Percentiles rank a stretch among this genome's conserved stretches.
phyloP scores from a whole-genome alignment of 139 green algal genomes.

The Chlamydomonas sphaeroides region DNA sequence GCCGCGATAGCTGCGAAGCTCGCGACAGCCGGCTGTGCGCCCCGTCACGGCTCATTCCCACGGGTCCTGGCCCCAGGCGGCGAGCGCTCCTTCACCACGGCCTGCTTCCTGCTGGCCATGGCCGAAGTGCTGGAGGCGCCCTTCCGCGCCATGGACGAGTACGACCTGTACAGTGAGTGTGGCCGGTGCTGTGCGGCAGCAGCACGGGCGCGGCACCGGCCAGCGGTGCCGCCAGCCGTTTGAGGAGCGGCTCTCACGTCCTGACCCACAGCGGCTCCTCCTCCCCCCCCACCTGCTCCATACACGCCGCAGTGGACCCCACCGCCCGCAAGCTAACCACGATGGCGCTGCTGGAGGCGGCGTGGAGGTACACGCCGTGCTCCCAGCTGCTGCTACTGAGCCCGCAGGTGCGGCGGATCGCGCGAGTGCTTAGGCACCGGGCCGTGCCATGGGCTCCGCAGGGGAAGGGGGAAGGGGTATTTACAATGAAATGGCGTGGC shows the following conservation, averaged over 20 bases:
- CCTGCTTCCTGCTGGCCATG: conserved; percentile 20
- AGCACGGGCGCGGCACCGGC: too few relatives aligned
- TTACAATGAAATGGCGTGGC: too few relatives aligned
- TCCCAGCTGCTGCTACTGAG: conserved; percentile 19
- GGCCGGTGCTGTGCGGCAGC: neutral
- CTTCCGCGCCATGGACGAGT: conserved; percentile 2
- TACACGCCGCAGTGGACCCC: neutral
- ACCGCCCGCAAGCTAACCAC: neutral
- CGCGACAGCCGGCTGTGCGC: too few relatives aligned
- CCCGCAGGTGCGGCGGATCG: conserved; percentile 37
- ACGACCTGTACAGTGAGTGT: neutral
- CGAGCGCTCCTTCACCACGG: conserved; percentile 30
- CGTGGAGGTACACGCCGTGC: neutral
- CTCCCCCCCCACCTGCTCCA: too few relatives aligned
- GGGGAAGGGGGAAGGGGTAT: too few relatives aligned
- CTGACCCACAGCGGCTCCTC: too few relatives aligned
- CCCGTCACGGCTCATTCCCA: too few relatives aligned
- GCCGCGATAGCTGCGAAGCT: too few relatives aligned
- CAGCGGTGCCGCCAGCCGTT: too few relatives aligned
- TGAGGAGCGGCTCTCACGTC: neutral
- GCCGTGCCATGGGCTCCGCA: too few relatives aligned
- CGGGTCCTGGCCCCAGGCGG: conserved; percentile 9
- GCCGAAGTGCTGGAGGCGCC: conserved; percentile 9
- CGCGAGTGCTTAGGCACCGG: too few relatives aligned
- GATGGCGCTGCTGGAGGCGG: conserved; percentile 21